phyloP scores from a whole-genome alignment of 2,329 filamentous ascomycete species.

The Pseudogymnoascus pannorum region DNA sequence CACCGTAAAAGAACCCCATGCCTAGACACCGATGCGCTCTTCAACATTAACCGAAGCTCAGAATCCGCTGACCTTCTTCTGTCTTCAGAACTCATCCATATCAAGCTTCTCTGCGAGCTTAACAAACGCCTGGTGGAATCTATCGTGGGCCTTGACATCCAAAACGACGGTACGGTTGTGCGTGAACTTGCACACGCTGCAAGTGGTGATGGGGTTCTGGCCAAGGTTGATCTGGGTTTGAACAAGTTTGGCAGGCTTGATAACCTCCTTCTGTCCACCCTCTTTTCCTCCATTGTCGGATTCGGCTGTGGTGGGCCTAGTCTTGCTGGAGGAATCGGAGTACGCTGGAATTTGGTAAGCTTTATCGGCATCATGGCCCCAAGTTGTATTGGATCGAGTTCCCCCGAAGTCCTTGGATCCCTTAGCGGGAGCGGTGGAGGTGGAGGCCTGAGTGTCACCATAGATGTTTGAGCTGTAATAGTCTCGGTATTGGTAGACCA shows the following conservation, averaged over 20 bases:
- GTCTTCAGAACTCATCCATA: background rate
- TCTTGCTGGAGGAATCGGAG: background rate
- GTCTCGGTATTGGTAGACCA: background rate
- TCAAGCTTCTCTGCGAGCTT: background rate
- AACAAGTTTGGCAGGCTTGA: slow-evolving; percentile 19
- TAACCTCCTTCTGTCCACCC: slow-evolving; percentile 33
- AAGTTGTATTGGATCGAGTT: background rate
- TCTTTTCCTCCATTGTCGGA: slow-evolving; percentile 13
- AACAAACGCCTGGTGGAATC: slow-evolving; percentile 6
- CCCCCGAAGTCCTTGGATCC: background rate
- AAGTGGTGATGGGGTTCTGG: background rate
- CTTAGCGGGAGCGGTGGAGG: background rate
- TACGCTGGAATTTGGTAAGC: background rate
- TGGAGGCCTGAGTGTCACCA: no score
- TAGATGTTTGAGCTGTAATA: slow-evolving; percentile 16
- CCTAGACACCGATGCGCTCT: background rate
- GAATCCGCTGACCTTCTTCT: background rate
- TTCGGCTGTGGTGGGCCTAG: background rate
- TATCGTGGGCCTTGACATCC: slow-evolving; percentile 8
- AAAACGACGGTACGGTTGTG: slow-evolving; percentile 1
- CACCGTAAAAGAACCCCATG: background rate
- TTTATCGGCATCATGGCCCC: background rate
- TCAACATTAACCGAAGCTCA: background rate
- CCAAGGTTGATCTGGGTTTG: slow-evolving; percentile 11
- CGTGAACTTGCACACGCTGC: background rate